Percentiles rank a stretch among this genome's conserved stretches.
Conservation (phyloP, 1,284 basidiomycete species). For the Pterulicium gracile region DNA sequence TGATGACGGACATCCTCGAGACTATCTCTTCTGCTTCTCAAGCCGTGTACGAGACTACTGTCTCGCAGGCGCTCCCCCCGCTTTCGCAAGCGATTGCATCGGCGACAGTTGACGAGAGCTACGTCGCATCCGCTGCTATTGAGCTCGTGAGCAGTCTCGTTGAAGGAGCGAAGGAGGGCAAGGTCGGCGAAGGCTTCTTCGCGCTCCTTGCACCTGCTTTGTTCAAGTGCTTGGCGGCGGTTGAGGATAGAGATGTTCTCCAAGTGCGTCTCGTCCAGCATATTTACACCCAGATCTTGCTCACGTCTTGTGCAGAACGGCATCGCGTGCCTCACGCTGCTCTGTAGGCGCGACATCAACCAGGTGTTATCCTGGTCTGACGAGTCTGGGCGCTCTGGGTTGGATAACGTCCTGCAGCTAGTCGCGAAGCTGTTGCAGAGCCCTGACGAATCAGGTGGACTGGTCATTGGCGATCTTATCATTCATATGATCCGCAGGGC, state of each 20-base stretch:
- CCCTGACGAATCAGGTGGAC: constrained; percentile 79
- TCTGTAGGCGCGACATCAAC: constrained; percentile 79
- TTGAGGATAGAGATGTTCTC: constrained; percentile 77
- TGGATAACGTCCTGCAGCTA: constrained; percentile 63
- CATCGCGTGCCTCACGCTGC: constrained; percentile 69
- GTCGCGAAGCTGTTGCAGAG: constrained; percentile 70
- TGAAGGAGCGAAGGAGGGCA: constrained; percentile 48
- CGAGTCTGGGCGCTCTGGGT: constrained; percentile 54
- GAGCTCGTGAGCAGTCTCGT: constrained; percentile 70
- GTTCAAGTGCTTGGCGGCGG: constrained; percentile 54
- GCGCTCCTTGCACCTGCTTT: constrained; percentile 61
- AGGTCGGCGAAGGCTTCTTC: constrained; percentile 73
- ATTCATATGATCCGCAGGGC: constrained; percentile 82
- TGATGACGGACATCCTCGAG: constrained; percentile 75
- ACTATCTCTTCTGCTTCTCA: constrained; percentile 52
- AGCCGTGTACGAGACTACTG: constrained; percentile 61
- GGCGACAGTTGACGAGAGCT: constrained; percentile 53
- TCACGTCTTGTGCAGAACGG: no score
- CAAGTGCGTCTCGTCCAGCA: constrained; percentile 47
- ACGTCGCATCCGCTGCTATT: constrained; percentile 68
- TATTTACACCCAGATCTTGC: no score
- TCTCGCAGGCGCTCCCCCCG: constrained; percentile 63
- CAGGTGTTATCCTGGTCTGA: constrained; percentile 75
- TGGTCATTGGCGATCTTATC: constrained; percentile 90
- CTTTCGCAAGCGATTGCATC: constrained; percentile 56